Evolutionary conservation across 129 eudicot species (phyloP).

Genomic region (Artemisia argyi): DNA sequence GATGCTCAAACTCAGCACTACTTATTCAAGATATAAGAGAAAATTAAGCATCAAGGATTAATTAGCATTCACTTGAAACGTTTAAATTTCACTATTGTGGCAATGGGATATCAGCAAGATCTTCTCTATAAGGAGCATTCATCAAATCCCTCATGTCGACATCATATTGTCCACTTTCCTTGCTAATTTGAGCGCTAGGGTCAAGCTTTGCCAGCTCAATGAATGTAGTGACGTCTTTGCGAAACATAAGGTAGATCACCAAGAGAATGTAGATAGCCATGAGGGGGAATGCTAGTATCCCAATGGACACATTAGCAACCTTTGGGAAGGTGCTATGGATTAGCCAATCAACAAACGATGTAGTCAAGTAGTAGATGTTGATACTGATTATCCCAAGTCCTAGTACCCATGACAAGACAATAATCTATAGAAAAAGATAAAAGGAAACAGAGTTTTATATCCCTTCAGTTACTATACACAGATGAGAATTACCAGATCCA

Average conservation of each 20-base stretch:
- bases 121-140: constrained; percentile 46
- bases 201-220: constrained; percentile 39
- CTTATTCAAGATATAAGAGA: too few relatives aligned
- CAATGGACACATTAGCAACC: constrained; percentile 55
- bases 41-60: too few relatives aligned
- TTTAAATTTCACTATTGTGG: constrained; percentile 31
- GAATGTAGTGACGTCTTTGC: constrained; percentile 54
- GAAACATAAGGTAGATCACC: constrained; percentile 55
- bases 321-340: constrained; percentile 47
- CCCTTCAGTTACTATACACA: too few relatives aligned
- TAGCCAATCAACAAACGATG: constrained; percentile 51
- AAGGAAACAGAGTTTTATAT: too few relatives aligned
- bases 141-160: constrained; percentile 9
- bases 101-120: constrained; percentile 56
- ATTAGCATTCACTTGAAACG: neutral
- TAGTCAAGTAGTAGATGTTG: constrained; percentile 58
- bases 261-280: constrained; percentile 45
- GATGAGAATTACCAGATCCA: neutral
- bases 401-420: constrained; percentile 57
- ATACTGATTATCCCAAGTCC: constrained; percentile 72
- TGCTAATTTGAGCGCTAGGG: constrained; percentile 26
- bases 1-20: too few relatives aligned
- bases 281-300: constrained; percentile 45
- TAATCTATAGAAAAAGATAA: constrained; percentile 30
- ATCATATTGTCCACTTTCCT: constrained; percentile 36